These are phyloP conservation scores for Colletotrichum zoysiae DNA, from an alignment of 2,329 filamentous ascomycete species.

Conservation along the genomic window DNA sequence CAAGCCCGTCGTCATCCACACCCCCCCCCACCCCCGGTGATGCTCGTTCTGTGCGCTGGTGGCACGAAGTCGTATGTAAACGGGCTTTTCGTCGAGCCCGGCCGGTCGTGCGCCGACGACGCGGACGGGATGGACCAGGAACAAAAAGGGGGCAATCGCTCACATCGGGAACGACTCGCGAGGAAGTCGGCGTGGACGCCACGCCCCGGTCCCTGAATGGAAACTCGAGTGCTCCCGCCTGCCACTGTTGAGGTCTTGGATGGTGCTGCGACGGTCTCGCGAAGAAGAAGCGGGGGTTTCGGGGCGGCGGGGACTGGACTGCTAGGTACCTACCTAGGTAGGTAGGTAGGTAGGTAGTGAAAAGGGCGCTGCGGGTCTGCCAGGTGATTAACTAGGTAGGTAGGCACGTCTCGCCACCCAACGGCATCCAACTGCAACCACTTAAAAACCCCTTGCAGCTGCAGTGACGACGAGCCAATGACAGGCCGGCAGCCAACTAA, in stretches of 20 bases:
- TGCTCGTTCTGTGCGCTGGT: not conserved
- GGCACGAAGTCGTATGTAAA: conserved; percentile 29
- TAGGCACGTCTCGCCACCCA: not conserved
- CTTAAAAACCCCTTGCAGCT: conserved; percentile 40
- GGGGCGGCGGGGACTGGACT: not conserved
- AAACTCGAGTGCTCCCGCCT: conserved; percentile 4
- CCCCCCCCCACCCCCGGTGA: not conserved
- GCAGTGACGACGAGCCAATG: conserved; percentile 25
- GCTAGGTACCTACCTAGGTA: no score
- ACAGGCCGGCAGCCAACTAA: not conserved
- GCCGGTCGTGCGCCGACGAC: not conserved
- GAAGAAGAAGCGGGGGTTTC: not conserved
- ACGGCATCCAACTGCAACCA: conserved; percentile 32
- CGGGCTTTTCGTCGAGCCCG: conserved; percentile 3
- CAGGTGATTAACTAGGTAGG: no score
- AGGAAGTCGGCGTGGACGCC: not conserved
- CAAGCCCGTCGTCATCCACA: not conserved
- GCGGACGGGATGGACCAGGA: conserved; percentile 14
- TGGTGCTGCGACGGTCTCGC: conserved; percentile 22
- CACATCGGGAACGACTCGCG: not conserved
- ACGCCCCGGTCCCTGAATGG: conserved; percentile 19
- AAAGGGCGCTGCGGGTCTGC: not conserved
- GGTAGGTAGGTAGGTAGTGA: no score
- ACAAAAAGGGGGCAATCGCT: conserved; percentile 4
- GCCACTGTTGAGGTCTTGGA: conserved; percentile 26